Base-by-base conservation (phyloP, 75 land plant genomes). In the Pinus albicaulis region DNA sequence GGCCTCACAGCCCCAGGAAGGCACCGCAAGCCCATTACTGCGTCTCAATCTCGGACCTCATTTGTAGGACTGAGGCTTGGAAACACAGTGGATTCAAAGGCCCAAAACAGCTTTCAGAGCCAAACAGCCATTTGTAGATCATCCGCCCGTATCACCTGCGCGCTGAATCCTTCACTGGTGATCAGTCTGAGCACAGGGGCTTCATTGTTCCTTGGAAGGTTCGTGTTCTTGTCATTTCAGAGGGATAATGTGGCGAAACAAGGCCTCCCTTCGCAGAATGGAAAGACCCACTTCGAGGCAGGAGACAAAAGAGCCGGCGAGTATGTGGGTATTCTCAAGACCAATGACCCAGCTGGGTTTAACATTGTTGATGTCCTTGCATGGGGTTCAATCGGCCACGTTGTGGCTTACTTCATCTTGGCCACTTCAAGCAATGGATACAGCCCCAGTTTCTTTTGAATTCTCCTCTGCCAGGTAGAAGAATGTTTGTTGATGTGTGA, bases 151-250 rank as follows among this genome's bases (percentile, higher is more conserved):
- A 10, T 48, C 53, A 48, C 53, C 53, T 59, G 91, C 2, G 93
- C 87, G 83, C 85, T 85, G 63, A 86, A 77, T 82, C 76, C 98
- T 1, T 58, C 89, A 0, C 36, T 97, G 38, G 89, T 97, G 34
- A 95, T 97, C 81, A 86, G 92, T 87, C 80, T 95, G 8, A 92
- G 95, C 99, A 97, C 99, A 0, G 99, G 92, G 38, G 83, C 92
- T 23, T 82, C 92, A 22, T 88, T 97, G 44, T 91, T 92, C 89
- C 77, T 97, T 36, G 99, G 99, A 3, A 76, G 99, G 74, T 97
- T 97, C 81, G 99, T 97, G 76, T 95, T 97, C 91, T 92, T 97
- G 82, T 90, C 90, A 81, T 94, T 95, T 89, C 99, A 97, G 84
- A 77, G 99, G 61, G 93, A 92, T 82, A 91, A 97, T 84, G 91